Conservation (phyloP, 257 asterid genomes). For the Oldenlandia corymbosa region DNA sequence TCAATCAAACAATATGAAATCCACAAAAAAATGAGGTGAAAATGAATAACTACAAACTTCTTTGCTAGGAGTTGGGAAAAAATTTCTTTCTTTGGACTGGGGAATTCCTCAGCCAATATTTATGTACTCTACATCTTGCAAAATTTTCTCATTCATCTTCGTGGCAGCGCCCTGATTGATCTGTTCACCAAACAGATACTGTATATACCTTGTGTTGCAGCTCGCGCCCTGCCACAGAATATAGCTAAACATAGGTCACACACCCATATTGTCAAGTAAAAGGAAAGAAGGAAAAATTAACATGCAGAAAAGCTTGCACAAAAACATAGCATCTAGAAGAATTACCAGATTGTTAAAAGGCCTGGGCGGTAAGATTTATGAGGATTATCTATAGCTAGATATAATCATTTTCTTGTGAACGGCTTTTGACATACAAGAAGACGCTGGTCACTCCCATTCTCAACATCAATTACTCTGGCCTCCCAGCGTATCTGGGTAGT, state of each 20-base stretch:
- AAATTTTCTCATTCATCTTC: conserved; percentile 33
- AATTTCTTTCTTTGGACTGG: conserved; percentile 29
- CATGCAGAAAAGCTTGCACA: neutral
- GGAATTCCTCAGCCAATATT: conserved; percentile 37
- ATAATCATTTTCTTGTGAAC: conserved; percentile 62
- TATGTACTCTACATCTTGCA: conserved; percentile 56
- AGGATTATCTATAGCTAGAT: conserved; percentile 8
- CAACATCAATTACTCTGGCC: conserved; percentile 78
- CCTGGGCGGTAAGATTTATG: conserved; percentile 37
- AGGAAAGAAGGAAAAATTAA: neutral
- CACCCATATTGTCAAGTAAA: neutral
- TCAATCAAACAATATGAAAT: conserved; percentile 36
- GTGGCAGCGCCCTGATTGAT: conserved; percentile 9
- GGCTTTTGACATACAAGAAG: conserved; percentile 87
- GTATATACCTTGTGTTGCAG: conserved; percentile 21
- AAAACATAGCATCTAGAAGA: conserved; percentile 3
- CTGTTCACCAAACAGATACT: conserved; percentile 18
- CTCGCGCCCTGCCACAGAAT: conserved; percentile 20
- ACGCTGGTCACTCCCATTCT: conserved; percentile 85
- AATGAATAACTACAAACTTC: conserved; percentile 55
- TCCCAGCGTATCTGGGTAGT: conserved; percentile 89
- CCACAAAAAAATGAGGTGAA: conserved; percentile 15
- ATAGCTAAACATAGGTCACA: neutral
- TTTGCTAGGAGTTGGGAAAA: neutral
- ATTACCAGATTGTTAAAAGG: conserved; percentile 31